Evolutionary conservation across 805 yeast species (phyloP).

Genomic region (Isabelozyma rhagii): DNA sequence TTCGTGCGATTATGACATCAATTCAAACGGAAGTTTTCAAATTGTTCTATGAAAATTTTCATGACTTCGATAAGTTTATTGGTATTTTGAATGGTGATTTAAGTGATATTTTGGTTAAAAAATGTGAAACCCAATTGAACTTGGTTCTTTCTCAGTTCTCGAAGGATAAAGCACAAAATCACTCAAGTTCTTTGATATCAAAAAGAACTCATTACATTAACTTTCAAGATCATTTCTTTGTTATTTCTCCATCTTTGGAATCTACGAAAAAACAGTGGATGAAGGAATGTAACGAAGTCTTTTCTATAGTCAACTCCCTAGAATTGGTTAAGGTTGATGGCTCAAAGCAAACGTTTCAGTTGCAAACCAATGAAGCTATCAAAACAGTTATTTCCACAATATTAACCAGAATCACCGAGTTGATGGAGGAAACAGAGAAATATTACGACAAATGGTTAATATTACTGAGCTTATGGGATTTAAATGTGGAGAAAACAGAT

Average conservation of each 20-base stretch:
- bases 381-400: neutral
- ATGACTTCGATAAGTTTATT: slow-evolving; percentile 14
- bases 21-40: slow-evolving; percentile 12
- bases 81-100: slow-evolving; percentile 14
- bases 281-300: slow-evolving; percentile 9
- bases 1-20: slow-evolving; percentile 7
- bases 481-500: slow-evolving; percentile 37
- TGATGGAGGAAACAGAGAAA: slow-evolving; percentile 19
- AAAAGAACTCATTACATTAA: slow-evolving; percentile 29
- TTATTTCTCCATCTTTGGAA: slow-evolving; percentile 40
- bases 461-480: slow-evolving; percentile 59
- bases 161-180: neutral
- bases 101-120: slow-evolving; percentile 12
- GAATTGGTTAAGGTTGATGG: slow-evolving; percentile 2
- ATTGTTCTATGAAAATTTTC: slow-evolving; percentile 14
- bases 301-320: slow-evolving; percentile 18
- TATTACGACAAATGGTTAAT: slow-evolving; percentile 53
- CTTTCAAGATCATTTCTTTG: slow-evolving; percentile 34
- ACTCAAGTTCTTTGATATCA: neutral
- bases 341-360: neutral
- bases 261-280: slow-evolving; percentile 29
- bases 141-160: neutral
- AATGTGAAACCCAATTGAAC: slow-evolving; percentile 14
- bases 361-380: neutral
- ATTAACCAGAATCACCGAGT: slow-evolving; percentile 24